Percentiles rank a stretch among this genome's conserved stretches.
phyloP scores from a whole-genome alignment of 768 basidiomycete species.

The Pleurotus ostreatus region DNA sequence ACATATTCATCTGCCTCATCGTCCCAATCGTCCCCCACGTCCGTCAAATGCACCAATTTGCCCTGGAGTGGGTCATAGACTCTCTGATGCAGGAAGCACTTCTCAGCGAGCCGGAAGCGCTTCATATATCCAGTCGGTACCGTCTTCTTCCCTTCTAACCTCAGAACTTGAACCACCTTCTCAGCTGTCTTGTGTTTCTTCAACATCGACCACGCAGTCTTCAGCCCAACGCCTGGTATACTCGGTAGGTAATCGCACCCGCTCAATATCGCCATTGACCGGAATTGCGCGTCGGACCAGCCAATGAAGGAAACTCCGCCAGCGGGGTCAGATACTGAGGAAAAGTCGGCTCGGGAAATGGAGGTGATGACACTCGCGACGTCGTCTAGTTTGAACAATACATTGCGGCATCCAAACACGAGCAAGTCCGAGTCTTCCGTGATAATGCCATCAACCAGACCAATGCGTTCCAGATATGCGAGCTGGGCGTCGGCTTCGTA shows the following conservation, averaged over 20 bases:
- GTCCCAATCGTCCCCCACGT: conserved; percentile 53
- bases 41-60: conserved; percentile 67
- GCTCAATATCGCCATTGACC: conserved; percentile 89
- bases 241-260: conserved; percentile 93
- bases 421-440: conserved; percentile 98
- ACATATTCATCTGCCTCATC: conserved; percentile 67
- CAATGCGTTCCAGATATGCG: conserved; percentile 81
- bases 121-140: conserved; percentile 77
- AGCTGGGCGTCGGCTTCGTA: conserved; percentile 99
- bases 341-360: conserved; percentile 68
- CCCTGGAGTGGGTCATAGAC: conserved; percentile 77
- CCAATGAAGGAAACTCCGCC: conserved; percentile 74
- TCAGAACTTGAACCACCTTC: conserved; percentile 71
- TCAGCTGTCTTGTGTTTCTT: conserved; percentile 84
- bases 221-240: conserved; percentile 88
- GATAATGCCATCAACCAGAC: conserved; percentile 85
- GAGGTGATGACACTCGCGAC: conserved; percentile 58
- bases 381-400: conserved; percentile 90
- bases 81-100: conserved; percentile 89
- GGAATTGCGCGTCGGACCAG: conserved; percentile 89
- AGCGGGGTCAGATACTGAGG: conserved; percentile 44
- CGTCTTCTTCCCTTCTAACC: conserved; percentile 77
- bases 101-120: conserved; percentile 78
- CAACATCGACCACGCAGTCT: conserved; percentile 83
- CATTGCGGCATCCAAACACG: conserved; percentile 91